phyloP scores from a whole-genome alignment of 345 rosid genomes.

The Arabidopsis arenosa region DNA sequence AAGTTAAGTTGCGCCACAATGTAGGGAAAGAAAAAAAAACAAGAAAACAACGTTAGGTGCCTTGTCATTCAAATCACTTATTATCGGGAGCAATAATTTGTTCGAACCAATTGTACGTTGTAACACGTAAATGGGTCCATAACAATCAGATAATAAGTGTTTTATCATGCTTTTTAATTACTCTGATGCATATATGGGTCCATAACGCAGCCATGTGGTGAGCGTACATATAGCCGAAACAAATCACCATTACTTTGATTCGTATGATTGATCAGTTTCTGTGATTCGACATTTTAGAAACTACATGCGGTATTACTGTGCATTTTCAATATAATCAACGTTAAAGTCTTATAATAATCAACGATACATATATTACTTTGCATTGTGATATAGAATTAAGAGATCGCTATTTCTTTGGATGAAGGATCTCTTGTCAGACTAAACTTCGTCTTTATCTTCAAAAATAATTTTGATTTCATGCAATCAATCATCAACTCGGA shows the following conservation, averaged over 20 bases:
- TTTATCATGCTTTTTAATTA: too few species aligned
- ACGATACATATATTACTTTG: too few species aligned
- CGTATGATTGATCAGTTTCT: too few species aligned
- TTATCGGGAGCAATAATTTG: neutral
- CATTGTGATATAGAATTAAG: neutral
- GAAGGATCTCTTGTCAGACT: neutral
- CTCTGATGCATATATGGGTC: neutral
- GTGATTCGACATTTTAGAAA: neutral
- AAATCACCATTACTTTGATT: neutral
- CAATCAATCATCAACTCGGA: too few species aligned
- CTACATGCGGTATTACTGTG: neutral
- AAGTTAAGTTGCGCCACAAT: neutral
- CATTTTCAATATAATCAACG: neutral
- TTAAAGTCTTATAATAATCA: neutral
- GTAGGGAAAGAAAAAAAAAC: neutral
- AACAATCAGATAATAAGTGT: too few species aligned
- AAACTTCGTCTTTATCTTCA: too few species aligned
- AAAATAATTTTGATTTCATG: too few species aligned
- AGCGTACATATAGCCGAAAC: too few species aligned
- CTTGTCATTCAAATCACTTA: neutral
- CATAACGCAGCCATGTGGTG: too few species aligned
- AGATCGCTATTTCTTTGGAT: neutral
- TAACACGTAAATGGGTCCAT: neutral
- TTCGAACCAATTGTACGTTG: neutral
- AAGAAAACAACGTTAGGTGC: neutral